Evolutionary conservation across 352 stramenopile genomes (phyloP).

Genomic region (Phytopythium aichiense): DNA sequence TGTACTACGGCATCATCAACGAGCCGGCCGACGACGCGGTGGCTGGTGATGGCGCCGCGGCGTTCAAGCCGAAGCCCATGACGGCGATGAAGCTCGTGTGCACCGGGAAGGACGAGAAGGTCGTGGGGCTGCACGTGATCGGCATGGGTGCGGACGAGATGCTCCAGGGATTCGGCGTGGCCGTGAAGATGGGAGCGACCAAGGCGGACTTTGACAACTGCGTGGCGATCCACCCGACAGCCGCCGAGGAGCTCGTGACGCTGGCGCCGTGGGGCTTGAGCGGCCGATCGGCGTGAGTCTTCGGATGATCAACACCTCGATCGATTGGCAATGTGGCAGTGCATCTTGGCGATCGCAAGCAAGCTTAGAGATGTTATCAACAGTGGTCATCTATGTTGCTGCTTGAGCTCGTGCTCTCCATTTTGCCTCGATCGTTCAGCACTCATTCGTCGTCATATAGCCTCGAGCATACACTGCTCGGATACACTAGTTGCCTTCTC

Average conservation of each 20-base stretch:
- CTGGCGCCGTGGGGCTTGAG: constrained; percentile 81
- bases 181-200: constrained; percentile 98
- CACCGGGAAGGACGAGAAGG: constrained; percentile 81
- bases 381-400: not conserved
- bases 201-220: constrained; percentile 96
- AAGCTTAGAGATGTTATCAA: not conserved
- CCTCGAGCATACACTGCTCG: not conserved
- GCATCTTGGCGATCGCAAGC: not conserved
- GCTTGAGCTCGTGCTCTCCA: not conserved
- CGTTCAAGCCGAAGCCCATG: constrained; percentile 82
- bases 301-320: not conserved
- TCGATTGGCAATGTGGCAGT: not conserved
- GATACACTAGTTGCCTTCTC: not conserved
- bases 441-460: not conserved
- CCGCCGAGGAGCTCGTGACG: constrained; percentile 97
- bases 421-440: not conserved
- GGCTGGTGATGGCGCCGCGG: not conserved
- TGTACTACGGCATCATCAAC: constrained; percentile 93
- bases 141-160: constrained; percentile 96
- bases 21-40: constrained; percentile 32
- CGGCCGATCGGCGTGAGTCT: constrained; percentile 9
- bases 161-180: constrained; percentile 98
- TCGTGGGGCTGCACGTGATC: constrained; percentile 97
- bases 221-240: constrained; percentile 96
- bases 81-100: constrained; percentile 96